Conservation (phyloP, 2,329 filamentous ascomycete species). For the Ophiostoma himal-ulmi region DNA sequence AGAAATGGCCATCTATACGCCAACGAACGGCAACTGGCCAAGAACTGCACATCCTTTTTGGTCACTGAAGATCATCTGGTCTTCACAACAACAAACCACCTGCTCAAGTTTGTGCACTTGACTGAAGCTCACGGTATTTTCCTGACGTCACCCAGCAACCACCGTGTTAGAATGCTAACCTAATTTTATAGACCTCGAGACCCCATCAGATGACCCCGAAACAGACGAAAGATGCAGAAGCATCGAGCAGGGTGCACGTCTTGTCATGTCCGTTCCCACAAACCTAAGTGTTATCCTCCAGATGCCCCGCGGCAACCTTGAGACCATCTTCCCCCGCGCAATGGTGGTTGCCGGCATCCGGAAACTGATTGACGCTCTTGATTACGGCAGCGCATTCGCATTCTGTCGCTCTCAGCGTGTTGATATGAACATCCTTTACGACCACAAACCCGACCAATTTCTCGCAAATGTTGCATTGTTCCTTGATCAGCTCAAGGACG, state of each 20-base stretch:
- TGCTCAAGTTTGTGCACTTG: conserved; percentile 91
- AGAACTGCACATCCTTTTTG: conserved; percentile 88
- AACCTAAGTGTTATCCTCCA: conserved; percentile 82
- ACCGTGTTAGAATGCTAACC: neutral
- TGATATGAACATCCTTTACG: conserved; percentile 95
- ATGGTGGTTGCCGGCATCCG: conserved; percentile 89
- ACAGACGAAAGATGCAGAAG: conserved; percentile 86
- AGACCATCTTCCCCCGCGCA: conserved; percentile 89
- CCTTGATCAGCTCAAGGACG: conserved; percentile 74
- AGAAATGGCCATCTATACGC: conserved; percentile 72
- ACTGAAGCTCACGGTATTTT: conserved; percentile 44
- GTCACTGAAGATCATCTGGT: conserved; percentile 77
- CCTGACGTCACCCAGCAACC: no score
- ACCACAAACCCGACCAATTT: conserved; percentile 85
- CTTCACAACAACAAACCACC: conserved; percentile 85
- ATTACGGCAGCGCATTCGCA: conserved; percentile 78
- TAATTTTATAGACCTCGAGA: conserved; percentile 57
- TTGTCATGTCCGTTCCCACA: conserved; percentile 85
- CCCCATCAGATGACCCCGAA: conserved; percentile 83
- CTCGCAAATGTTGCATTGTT: conserved; percentile 69
- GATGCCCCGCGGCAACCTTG: conserved; percentile 92
- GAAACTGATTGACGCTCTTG: conserved; percentile 67
- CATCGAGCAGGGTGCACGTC: conserved; percentile 79
- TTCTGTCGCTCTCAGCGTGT: conserved; percentile 89
- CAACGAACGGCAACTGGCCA: conserved; percentile 65